phyloP scores from a whole-genome alignment of 352 stramenopile species.

The Globisporangium irregulare region DNA sequence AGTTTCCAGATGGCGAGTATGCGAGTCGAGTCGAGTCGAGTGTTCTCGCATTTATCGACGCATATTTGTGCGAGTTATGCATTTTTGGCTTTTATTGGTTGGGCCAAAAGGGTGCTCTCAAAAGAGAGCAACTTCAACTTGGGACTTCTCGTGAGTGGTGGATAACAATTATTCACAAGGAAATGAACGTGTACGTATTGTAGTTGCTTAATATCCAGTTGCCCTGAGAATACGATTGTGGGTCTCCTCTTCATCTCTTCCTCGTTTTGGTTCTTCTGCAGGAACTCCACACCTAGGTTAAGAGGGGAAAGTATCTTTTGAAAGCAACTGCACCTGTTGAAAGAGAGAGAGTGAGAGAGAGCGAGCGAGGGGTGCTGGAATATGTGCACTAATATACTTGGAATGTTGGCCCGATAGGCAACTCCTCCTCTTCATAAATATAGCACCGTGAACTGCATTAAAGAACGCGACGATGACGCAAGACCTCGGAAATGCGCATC shows the following conservation, averaged over 20 bases:
- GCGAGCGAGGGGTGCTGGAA: not conserved
- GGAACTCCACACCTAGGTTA: not conserved
- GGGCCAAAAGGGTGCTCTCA: not conserved
- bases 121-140: not conserved
- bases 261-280: not conserved
- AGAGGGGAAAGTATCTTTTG: not conserved
- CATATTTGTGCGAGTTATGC: not conserved
- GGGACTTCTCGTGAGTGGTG: not conserved
- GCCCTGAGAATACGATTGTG: not conserved
- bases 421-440: not conserved
- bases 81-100: not conserved
- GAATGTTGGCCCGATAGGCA: not conserved
- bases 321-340: not conserved
- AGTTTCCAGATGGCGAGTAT: not conserved
- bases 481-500: not conserved
- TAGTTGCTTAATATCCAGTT: not conserved
- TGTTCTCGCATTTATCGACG: not conserved
- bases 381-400: not conserved
- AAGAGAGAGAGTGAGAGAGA: not conserved
- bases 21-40: not conserved
- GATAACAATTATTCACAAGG: too few relatives aligned
- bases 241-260: not conserved
- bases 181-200: not conserved
- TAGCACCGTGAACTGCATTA: not conserved
- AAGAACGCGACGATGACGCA: not conserved